These are phyloP conservation scores for Plectosphaerella plurivora DNA, from an alignment of 2,329 filamentous ascomycete species.

Conservation along the genomic window DNA sequence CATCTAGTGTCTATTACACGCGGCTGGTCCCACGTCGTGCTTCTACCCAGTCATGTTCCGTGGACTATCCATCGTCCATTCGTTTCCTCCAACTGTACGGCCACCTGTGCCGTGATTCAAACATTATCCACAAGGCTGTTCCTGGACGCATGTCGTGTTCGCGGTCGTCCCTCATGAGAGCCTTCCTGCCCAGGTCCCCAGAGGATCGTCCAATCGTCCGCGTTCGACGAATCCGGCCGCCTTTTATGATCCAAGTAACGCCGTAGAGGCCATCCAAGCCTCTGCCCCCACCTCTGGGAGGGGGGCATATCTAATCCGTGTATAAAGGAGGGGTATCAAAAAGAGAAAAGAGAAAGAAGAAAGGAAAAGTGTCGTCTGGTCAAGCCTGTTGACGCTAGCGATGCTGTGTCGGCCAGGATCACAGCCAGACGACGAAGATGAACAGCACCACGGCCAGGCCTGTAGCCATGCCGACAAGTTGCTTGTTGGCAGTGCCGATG, in stretches of 20 bases:
- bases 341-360: background rate
- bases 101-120: background rate
- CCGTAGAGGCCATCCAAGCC: background rate
- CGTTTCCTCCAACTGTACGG: background rate
- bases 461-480: conserved; percentile 45
- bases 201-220: too few relatives aligned
- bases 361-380: background rate
- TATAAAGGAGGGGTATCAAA: background rate
- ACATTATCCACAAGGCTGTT: background rate
- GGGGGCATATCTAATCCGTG: background rate
- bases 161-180: too few relatives aligned
- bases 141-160: background rate
- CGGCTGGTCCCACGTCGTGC: too few relatives aligned
- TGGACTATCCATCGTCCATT: background rate
- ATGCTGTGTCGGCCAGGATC: conserved; percentile 8
- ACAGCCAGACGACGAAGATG: conserved; percentile 46
- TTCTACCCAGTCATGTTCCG: background rate
- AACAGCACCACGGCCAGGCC: conserved; percentile 47
- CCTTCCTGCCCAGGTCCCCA: too few relatives aligned
- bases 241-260: background rate
- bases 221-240: too few relatives aligned
- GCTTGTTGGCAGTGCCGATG: conserved; percentile 38
- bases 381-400: too few relatives aligned
- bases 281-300: background rate
- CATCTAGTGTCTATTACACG: too few relatives aligned